Evolutionary conservation across 2,329 filamentous ascomycete genomes (phyloP).

Genomic region (Botrytis fabae): DNA sequence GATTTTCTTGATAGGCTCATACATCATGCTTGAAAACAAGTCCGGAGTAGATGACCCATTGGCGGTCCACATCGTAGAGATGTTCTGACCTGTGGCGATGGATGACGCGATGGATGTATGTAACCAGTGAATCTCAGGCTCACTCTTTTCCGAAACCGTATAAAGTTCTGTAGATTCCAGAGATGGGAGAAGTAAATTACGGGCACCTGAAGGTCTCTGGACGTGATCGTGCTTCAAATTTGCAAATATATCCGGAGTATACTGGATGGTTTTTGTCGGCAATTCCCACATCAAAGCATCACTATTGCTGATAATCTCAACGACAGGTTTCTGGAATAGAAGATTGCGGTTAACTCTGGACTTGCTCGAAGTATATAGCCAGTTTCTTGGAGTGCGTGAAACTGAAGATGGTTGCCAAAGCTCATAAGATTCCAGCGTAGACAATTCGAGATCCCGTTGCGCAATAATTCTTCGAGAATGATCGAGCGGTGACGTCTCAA

Average conservation of each 20-base stretch:
- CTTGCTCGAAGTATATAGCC: slow-evolving; percentile 6
- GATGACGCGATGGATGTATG: not conserved
- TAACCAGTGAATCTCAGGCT: slow-evolving; percentile 2
- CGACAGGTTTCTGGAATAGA: not conserved
- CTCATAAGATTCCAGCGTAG: not conserved
- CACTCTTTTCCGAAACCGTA: not conserved
- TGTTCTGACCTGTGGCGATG: not conserved
- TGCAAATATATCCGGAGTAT: not conserved
- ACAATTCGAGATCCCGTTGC: not conserved
- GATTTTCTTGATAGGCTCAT: not conserved
- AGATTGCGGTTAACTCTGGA: not conserved
- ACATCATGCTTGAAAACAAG: not conserved
- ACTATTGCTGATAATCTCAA: not conserved
- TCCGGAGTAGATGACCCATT: not conserved
- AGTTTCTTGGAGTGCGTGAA: not conserved
- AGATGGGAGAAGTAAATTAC: not conserved
- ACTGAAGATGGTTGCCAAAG: slow-evolving; percentile 2
- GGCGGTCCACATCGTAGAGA: not conserved
- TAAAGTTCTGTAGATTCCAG: not conserved
- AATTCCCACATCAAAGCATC: not conserved
- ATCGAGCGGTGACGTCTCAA: not conserved
- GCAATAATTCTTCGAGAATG: not conserved
- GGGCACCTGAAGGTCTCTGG: not conserved
- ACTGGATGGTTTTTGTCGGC: not conserved
- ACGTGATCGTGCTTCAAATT: not conserved